phyloP scores from a whole-genome alignment of 148 eudicot species.

The Heliosperma pusillum region DNA sequence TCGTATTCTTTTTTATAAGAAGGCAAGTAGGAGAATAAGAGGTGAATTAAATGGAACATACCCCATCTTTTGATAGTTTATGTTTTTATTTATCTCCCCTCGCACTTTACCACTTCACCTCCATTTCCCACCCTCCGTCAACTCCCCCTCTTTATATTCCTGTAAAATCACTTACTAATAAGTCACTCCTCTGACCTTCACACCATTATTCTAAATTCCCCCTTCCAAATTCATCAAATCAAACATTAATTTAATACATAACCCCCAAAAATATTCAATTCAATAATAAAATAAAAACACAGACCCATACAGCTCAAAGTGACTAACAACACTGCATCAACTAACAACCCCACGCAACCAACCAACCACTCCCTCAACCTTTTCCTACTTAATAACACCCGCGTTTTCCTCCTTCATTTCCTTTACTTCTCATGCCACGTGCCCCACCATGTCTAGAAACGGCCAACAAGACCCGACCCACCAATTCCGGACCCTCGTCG shows the following conservation, averaged over 20 bases:
- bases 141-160: background rate
- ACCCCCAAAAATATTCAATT: background rate
- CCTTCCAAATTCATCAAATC: too few species aligned
- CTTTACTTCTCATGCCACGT: conserved; percentile 9
- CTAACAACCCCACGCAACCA: background rate
- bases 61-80: too few species aligned
- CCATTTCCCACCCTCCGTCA: background rate
- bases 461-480: conserved; percentile 2
- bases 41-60: too few species aligned
- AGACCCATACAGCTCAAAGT: background rate
- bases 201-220: background rate
- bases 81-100: background rate
- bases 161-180: too few species aligned
- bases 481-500: conserved; percentile 51
- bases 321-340: conserved; percentile 4
- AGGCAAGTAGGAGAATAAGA: too few species aligned
- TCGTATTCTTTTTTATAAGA: too few species aligned
- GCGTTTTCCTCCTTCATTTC: background rate
- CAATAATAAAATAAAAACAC: background rate
- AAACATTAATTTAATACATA: too few species aligned
- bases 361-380: background rate
- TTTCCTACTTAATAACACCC: background rate
- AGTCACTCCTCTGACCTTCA: background rate
- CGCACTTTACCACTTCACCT: background rate
- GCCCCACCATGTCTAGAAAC: conserved; percentile 1